phyloP scores from a whole-genome alignment of 2,329 filamentous ascomycete species.

The Beauveria medogensis region DNA sequence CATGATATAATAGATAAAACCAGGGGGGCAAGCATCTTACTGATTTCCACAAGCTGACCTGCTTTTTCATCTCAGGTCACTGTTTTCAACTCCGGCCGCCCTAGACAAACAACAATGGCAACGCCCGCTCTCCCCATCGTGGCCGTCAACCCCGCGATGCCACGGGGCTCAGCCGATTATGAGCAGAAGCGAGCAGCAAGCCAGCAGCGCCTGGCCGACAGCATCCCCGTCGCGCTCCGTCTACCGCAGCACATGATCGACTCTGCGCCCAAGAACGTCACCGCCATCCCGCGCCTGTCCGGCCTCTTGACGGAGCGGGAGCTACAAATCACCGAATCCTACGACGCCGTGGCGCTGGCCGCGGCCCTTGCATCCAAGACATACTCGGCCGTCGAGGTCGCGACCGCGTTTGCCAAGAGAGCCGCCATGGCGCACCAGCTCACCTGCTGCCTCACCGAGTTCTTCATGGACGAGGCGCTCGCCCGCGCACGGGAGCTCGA shows the following conservation, averaged over 20 bases:
- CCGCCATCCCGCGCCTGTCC: constrained; percentile 27
- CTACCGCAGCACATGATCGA: constrained; percentile 21
- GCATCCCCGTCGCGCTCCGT: constrained; percentile 22
- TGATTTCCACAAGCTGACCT: no score
- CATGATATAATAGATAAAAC: not conserved
- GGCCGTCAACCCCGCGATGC: constrained; percentile 2
- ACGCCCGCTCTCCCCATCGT: not conserved
- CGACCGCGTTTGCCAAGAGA: constrained; percentile 43
- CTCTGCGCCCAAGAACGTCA: constrained; percentile 24
- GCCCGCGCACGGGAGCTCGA: constrained; percentile 33
- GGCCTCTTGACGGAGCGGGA: constrained; percentile 38
- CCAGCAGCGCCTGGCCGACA: constrained; percentile 23
- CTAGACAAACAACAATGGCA: not conserved
- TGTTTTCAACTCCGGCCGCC: not conserved
- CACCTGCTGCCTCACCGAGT: constrained; percentile 42
- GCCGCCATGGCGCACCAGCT: constrained; percentile 49
- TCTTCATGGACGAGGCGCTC: constrained; percentile 41
- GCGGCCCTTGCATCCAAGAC: constrained; percentile 27
- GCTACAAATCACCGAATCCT: constrained; percentile 38
- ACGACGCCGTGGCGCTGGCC: constrained; percentile 34
- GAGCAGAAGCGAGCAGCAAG: constrained; percentile 15
- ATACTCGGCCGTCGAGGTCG: constrained; percentile 31
- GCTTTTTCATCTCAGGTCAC: no score
- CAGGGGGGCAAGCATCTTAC: not conserved
- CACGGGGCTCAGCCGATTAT: constrained; percentile 1